Percentiles rank a stretch among this genome's conserved stretches.
Conservation (phyloP, 768 basidiomycete species). For the Mycena maculata region DNA sequence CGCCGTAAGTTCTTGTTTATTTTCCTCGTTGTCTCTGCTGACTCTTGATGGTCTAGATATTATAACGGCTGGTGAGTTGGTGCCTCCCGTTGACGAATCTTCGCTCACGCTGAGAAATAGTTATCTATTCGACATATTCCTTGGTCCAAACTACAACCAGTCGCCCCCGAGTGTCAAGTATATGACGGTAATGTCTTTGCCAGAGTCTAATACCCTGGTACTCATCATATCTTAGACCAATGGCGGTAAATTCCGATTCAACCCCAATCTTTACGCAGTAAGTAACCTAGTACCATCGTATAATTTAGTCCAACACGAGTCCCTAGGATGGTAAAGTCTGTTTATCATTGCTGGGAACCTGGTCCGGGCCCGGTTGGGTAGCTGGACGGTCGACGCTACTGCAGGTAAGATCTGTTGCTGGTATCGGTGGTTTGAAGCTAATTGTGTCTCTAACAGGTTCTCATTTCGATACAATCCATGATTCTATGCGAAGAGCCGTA, state of each 20-base stretch:
- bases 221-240: slow-evolving; percentile 66
- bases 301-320: too few species aligned
- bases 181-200: slow-evolving; percentile 64
- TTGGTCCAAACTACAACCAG: slow-evolving; percentile 90
- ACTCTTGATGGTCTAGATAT: slow-evolving; percentile 60
- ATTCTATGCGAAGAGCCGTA: slow-evolving; percentile 96
- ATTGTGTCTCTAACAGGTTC: slow-evolving; percentile 80
- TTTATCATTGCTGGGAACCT: slow-evolving; percentile 90
- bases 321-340: slow-evolving; percentile 97
- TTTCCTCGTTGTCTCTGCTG: slow-evolving; percentile 17
- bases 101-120: slow-evolving; percentile 41
- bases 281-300: too few species aligned
- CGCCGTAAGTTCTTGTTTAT: slow-evolving; percentile 69
- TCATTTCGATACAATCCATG: slow-evolving; percentile 97
- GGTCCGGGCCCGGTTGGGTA: slow-evolving; percentile 95
- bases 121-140: slow-evolving; percentile 91
- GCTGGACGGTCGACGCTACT: slow-evolving; percentile 89
- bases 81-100: slow-evolving; percentile 7
- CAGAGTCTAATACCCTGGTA: not conserved
- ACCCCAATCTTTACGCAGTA: slow-evolving; percentile 94
- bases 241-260: slow-evolving; percentile 90
- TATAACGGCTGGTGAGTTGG: slow-evolving; percentile 87
- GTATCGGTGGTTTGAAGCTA: slow-evolving; percentile 7
- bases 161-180: slow-evolving; percentile 79
- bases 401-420: slow-evolving; percentile 61